Conservation (phyloP, 306 rosid genomes). For the Ceratonia siliqua region DNA sequence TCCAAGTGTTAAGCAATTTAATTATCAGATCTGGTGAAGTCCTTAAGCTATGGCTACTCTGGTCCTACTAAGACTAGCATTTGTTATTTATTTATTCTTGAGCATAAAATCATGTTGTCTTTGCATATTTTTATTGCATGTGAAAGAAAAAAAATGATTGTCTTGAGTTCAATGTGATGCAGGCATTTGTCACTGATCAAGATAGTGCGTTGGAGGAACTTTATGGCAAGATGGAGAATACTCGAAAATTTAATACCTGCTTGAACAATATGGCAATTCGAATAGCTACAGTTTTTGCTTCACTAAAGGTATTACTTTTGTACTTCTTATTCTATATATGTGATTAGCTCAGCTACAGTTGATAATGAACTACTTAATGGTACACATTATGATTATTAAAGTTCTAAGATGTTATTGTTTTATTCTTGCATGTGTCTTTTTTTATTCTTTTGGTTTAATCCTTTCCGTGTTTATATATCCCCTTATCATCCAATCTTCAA, state of each 20-base stretch:
- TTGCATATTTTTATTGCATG: slow-evolving; percentile 9
- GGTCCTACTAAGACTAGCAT: neutral
- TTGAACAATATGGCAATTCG: slow-evolving; percentile 79
- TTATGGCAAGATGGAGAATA: slow-evolving; percentile 57
- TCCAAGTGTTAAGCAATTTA: neutral
- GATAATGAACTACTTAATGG: slow-evolving; percentile 8
- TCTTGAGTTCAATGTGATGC: slow-evolving; percentile 36
- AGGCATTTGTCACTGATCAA: slow-evolving; percentile 91
- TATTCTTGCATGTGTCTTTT: neutral
- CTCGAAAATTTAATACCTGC: slow-evolving; percentile 62
- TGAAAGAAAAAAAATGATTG: slow-evolving; percentile 10
- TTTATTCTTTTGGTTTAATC: neutral
- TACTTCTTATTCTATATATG: slow-evolving; percentile 8
- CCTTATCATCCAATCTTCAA: neutral
- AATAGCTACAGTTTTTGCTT: slow-evolving; percentile 92
- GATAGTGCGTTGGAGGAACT: slow-evolving; percentile 77
- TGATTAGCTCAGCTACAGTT: neutral
- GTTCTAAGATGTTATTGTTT: neutral
- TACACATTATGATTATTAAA: neutral
- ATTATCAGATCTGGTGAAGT: neutral
- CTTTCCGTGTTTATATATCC: neutral
- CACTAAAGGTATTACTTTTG: slow-evolving; percentile 60
- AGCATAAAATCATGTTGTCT: slow-evolving; percentile 25
- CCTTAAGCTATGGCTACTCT: neutral
- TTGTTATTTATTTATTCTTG: slow-evolving; percentile 22